Evolutionary conservation across 2,329 filamentous ascomycete genomes (phyloP), one percentile per base, ranked within the genome.

Genomic region (Hypoxylon sp.): DNA sequence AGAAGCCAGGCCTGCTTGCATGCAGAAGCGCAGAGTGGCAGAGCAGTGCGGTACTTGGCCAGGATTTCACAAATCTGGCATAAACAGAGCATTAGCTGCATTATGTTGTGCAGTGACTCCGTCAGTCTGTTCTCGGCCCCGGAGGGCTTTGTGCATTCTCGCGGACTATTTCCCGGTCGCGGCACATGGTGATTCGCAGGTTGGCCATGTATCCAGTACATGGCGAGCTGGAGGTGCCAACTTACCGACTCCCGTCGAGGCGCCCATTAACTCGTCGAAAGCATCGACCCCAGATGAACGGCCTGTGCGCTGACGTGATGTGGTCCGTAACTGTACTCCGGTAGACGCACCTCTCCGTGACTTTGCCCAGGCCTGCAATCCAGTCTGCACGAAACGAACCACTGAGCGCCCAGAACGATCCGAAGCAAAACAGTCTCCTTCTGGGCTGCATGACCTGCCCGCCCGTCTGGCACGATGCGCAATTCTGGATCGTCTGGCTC

Each of bases 221-320:
- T 35, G 6, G 31, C n/a, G n/a, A 18, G 31, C 4, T 29, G 3
- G 31, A 35, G 4, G 3, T 20, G 27, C 17, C 21, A 37, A 50
- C 37, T 35, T 21, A 29, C 38, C 45, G 18, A 27, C 13, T n/a
- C 17, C 47, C 40, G 33, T 40, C 18, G 24, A 31, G 45, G n/a
- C 48, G 46, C 47, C 20, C 17, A 45, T 20, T 24, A 21, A 42
- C 43, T 7, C 20, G 43, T 37, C 33, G 31, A 51, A 24, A 48
- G n/a, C 47, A 51, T 50, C 43, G 40, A 48, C 31, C 48, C 47
- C 51, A 31, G 50, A 58, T 48, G 48, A 52, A 35, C 43, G 29
- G 45, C 33, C 31, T 43, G 21, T 31, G 37, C 27, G 57, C 57
- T 60, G 57, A 60, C 57, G 57, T 60, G 57, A 60, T 56, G 52